Evolutionary conservation across 768 basidiomycete species (phyloP).

Genomic region (Paxillus rubicundulus): DNA sequence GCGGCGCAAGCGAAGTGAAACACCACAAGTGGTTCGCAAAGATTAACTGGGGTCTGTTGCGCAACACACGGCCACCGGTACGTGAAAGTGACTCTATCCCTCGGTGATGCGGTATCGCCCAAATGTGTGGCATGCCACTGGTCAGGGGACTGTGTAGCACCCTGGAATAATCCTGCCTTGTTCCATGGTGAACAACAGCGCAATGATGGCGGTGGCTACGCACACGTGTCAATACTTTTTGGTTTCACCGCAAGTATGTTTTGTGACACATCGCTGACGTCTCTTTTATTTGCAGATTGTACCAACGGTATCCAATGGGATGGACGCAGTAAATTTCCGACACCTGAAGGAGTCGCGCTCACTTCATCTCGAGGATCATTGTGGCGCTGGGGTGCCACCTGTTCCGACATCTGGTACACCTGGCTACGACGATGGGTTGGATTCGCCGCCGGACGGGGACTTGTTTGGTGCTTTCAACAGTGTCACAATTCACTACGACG

Average conservation of each 20-base stretch:
- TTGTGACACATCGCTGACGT: slow-evolving; percentile 22
- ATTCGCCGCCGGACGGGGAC: slow-evolving; percentile 51
- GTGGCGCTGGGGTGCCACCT: slow-evolving; percentile 32
- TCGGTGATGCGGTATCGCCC: background rate
- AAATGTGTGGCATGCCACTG: background rate
- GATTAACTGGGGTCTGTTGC: slow-evolving; percentile 93
- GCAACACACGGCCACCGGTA: slow-evolving; percentile 92
- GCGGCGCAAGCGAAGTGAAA: slow-evolving; percentile 97
- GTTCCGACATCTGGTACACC: slow-evolving; percentile 35
- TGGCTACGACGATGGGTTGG: slow-evolving; percentile 44
- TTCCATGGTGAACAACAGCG: background rate
- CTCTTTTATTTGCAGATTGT: slow-evolving; percentile 59
- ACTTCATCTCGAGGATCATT: slow-evolving; percentile 80
- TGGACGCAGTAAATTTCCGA: slow-evolving; percentile 88
- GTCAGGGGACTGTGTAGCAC: background rate
- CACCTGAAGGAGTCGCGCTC: slow-evolving; percentile 87
- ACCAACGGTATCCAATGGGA: slow-evolving; percentile 67
- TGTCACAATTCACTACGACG: slow-evolving; percentile 85
- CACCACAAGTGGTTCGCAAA: slow-evolving; percentile 98
- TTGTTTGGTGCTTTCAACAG: slow-evolving; percentile 87
- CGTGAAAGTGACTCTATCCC: slow-evolving; percentile 27
- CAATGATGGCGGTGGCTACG: background rate
- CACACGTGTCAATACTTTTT: slow-evolving; percentile 12
- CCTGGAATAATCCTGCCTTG: background rate
- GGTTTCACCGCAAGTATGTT: slow-evolving; percentile 7